phyloP scores from a whole-genome alignment of 306 rosid genomes.

The Castanea sativa region DNA sequence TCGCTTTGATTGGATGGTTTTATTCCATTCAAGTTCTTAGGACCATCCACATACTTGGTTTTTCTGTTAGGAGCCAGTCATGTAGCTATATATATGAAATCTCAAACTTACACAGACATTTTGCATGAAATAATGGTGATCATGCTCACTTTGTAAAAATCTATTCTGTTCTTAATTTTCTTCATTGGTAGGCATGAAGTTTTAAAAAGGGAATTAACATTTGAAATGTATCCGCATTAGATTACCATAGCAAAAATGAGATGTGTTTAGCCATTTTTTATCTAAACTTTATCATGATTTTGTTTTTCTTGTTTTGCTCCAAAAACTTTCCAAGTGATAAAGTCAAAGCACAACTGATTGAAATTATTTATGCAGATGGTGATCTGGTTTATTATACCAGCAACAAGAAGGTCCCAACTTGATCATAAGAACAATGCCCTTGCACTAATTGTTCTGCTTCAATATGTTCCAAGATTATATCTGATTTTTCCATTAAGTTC shows the following conservation, averaged over 20 bases:
- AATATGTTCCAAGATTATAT: slow-evolving; percentile 91
- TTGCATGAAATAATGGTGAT: no score
- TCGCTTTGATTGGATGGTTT: no score
- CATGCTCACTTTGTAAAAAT: not conserved
- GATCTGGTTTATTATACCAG: slow-evolving; percentile 94
- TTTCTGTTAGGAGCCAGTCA: no score
- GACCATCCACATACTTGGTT: no score
- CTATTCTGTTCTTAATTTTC: not conserved
- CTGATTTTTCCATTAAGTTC: slow-evolving; percentile 89
- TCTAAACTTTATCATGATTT: slow-evolving; percentile 6
- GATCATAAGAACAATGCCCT: slow-evolving; percentile 92
- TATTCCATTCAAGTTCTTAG: no score
- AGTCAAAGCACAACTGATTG: slow-evolving; percentile 25
- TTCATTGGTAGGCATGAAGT: not conserved
- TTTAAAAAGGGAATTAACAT: not conserved
- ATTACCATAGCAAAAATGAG: not conserved
- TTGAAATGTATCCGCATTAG: not conserved
- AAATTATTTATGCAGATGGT: slow-evolving; percentile 63
- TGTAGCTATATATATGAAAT: no score
- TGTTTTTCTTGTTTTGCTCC: slow-evolving; percentile 8
- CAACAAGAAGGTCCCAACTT: slow-evolving; percentile 60
- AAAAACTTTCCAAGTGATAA: slow-evolving; percentile 3
- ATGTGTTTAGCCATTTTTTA: not conserved
- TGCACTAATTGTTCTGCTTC: slow-evolving; percentile 92
- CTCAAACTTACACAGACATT: no score